Base-by-base conservation (phyloP, 2,329 filamentous ascomycete genomes). In the Diatrype stigma region DNA sequence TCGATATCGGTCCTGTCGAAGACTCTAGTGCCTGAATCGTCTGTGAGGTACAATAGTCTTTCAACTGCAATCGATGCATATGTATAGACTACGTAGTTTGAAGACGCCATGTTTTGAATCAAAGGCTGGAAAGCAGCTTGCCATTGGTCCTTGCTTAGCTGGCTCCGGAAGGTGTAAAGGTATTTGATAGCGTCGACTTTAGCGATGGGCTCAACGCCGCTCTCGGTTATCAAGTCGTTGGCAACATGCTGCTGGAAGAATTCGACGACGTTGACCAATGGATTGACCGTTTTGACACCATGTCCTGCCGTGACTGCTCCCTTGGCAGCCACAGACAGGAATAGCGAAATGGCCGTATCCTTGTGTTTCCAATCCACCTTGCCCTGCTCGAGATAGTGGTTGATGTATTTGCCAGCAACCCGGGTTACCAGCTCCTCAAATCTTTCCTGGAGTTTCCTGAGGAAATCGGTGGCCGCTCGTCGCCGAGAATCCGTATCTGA, bases 161-260 rank as follows among this genome's bases (percentile, higher is more conserved):
- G 91, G 67, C 91, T 96, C 63, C 94, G 87, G 83, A 99, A 99
- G 42, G 88, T 90, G 76, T 99, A 96, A 37, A 99, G 81, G 67
- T 92, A 99, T 70, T 97, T 99, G 78, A 99, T 96, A 17, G 93
- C 93, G 69, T 97, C 94, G 16, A 99, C 93, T 74, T 96, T 96
- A 60, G 96, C 79, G 53, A 99, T 92, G 8, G 91, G 87, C 61
- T 96, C 82, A 1, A 87, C 81, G 2, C 79, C 80, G 28, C 80
- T 76, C 32, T 82, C 77, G n/a, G 81, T 78, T 54, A 96, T 77
- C 38, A 99, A 77, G 68, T 99, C 94, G n/a, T 84, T 80, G 11
- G 93, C 93, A 62, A 99, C 87, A 67, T 97, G 83, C 56, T 88
- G 89, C 67, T 96, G 87, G 76, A 99, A 97, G 72, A 96, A 99